Base-by-base conservation (phyloP, 305 asterid genomes). In the Ilex paraguariensis region DNA sequence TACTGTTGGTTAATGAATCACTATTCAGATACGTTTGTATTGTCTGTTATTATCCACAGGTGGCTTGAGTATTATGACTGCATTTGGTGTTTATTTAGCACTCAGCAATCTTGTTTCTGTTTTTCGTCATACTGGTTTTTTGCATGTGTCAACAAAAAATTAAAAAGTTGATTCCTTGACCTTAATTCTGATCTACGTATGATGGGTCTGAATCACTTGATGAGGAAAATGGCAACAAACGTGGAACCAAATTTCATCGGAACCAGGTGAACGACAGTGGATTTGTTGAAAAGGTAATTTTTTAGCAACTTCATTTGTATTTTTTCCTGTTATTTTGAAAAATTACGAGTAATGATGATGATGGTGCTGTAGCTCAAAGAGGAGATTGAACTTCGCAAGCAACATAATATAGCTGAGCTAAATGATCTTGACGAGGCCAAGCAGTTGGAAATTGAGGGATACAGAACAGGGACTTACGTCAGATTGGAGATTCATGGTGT, bases 401-500 rank as follows among this genome's bases (percentile, higher is more conserved):
- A 87, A 83, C 66, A 68, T 44, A 94, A 94, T 77, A 70, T 81
- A 59, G 95, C 95, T 42, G 99, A 87, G 73, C 93, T 94, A 55
- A 75, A 86, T 77, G 95, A 88, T 71, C 92, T 90, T 68, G 99
- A 94, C 67, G 99, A 94, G 68, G 84, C 57, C 70, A 84, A 89
- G 32, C 96, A 95, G 30, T 59, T 82, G 62, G 97, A 90, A 74
- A 68, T 90, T 72, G 96, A 90, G 73, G 99, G 99, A 65, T 84
- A 73, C 77, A 81, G 95, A 77, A 84, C 96, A 33, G 99, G 99
- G 66, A 82, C 85, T 61, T 94, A 94, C 70, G 76, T 90, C 61
- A 86, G 99, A 76, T 80, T 94, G 40, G 99, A 86, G 84, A 71
- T 94, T 77, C 92, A 79, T 66, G 87, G 77, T 69, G 96, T 94